Evolutionary conservation across 2,329 filamentous ascomycete species (phyloP).

Genomic region (Arthrobotrys sphaeroides): DNA sequence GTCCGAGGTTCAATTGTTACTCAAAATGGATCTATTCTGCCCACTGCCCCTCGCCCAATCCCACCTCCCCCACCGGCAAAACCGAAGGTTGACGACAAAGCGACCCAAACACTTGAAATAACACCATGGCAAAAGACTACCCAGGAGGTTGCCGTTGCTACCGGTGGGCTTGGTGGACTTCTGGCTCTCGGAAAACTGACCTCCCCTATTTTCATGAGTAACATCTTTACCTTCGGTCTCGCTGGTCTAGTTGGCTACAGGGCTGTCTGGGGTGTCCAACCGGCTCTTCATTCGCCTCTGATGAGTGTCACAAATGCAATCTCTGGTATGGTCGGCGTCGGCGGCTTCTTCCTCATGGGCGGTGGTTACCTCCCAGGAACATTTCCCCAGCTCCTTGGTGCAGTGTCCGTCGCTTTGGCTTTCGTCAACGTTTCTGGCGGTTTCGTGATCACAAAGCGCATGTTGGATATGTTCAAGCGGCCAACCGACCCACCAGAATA

Average conservation of each 20-base stretch:
- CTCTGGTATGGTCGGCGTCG: conserved; percentile 86
- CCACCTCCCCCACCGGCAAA: conserved; percentile 67
- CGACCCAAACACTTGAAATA: conserved; percentile 70
- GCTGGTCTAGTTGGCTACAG: conserved; percentile 87
- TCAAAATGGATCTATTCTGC: conserved; percentile 77
- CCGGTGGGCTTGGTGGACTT: conserved; percentile 78
- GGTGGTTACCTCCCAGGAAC: conserved; percentile 81
- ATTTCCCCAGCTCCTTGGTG: conserved; percentile 79
- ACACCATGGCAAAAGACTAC: conserved; percentile 84
- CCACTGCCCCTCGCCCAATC: conserved; percentile 59
- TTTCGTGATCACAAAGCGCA: conserved; percentile 90
- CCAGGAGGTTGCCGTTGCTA: conserved; percentile 77
- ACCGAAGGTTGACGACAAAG: conserved; percentile 59
- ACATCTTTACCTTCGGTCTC: conserved; percentile 83
- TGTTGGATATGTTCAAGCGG: conserved; percentile 90
- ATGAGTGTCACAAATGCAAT: conserved; percentile 96
- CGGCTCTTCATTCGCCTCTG: conserved; percentile 84
- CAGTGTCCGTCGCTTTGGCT: conserved; percentile 80
- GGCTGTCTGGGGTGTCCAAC: conserved; percentile 85
- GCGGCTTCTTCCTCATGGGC: conserved; percentile 87
- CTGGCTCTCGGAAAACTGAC: conserved; percentile 82
- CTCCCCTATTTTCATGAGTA: conserved; percentile 84
- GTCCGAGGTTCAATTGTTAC: conserved; percentile 86
- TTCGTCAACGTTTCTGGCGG: conserved; percentile 90
- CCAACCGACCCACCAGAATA: conserved; percentile 89